Evolutionary conservation across 148 eudicot species (phyloP), one percentile per base, ranked within the genome.

Genomic region (Talinum fruticosum): DNA sequence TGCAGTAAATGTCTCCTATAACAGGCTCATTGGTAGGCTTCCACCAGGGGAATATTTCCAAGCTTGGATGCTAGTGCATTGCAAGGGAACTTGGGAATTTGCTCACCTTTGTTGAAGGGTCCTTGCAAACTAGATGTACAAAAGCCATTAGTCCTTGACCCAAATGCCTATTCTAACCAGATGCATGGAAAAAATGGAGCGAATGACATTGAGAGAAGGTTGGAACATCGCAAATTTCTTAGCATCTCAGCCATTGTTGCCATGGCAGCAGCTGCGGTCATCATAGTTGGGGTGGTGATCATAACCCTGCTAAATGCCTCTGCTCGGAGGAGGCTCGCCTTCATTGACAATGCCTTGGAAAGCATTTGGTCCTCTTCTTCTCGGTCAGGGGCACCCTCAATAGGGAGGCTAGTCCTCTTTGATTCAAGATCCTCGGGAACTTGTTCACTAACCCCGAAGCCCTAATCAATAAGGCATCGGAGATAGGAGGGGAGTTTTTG

Each of bases 101-200:
- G 99, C 78, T 91, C 99, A 10, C 99, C 98, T 45, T 84, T 91
- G 61, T 49, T 96, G 24, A 93, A 87, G 79, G 97, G 95, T 30
- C 98, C 98, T 14, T 96, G 99, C 75, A 90, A 84, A 68, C 76
- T 96, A 81, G 79, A 93, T 76, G 93, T 91, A 57, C 97, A 92
- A 78, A 96, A 96, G 91, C 99, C 99, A 51, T 77, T 96, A 75
- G 97, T 91, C 53, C 88, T 96, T 41, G 86, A 96, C 67, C 99
- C 99, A 0, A 76, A 88, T 34, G 91, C 86, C 19, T 87, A 80
- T 37, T 89, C 83, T 12, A 61, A 81, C 32, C 91, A 86, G 81
- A 82, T 41, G 35, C 91, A 85, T 41, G 89, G 88, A 37, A 78
- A 79, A 41, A 67, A 83, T 41, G 45, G 44, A 10, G 83, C 79